Evolutionary conservation across 2,329 filamentous ascomycete genomes (phyloP), one percentile per base, ranked within the genome.

Genomic region (Tetracladium maxilliforme): DNA sequence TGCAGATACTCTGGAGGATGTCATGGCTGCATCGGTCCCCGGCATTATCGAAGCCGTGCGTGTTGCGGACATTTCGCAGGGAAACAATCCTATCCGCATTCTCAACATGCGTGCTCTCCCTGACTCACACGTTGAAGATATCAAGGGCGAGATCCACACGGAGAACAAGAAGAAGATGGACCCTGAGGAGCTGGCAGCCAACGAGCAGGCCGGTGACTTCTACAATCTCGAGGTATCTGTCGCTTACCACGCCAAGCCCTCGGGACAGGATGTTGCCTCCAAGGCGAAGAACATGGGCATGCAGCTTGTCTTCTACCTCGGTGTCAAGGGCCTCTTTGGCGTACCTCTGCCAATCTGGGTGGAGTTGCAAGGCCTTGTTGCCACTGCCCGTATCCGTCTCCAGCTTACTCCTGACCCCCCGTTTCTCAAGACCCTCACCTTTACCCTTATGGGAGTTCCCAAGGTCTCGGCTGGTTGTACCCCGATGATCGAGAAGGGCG

Each of bases 261-360:
- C 69, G 3, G 64, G 69, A 5, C 59, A 61, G 30, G 68, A 74
- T 23, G 64, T 83, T 10, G 77, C 80, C 3, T 77, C 80, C 22
- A 90, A 86, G 49, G 83, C 84, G 6, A 70, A 78, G 37, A 95
- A 94, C 46, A 93, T 94, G 82, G 86, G 92, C 42, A 93, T 94
- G 83, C 79, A 92, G 41, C 54, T 95, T 10, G 70, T 94, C 7
- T 95, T 98, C 48, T 95, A 94, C 36, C 65, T 95, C 2, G 90
- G 90, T 29, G 58, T 92, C 43, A 83, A 80, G 43, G 86, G 86
- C 1, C 60, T 94, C 5, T 90, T 94, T 37, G 86, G 86, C 15
- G 33, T 34, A 14, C 41, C 41, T 17, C 25, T 41, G 15, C 36
- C 32, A 25, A 32, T 37, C 14, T 29, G 67, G 64, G 83, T 92